Percentiles rank a stretch among this genome's conserved stretches.
Conservation (phyloP, 805 yeast genomes). For the Cyberlindnera veronae region DNA sequence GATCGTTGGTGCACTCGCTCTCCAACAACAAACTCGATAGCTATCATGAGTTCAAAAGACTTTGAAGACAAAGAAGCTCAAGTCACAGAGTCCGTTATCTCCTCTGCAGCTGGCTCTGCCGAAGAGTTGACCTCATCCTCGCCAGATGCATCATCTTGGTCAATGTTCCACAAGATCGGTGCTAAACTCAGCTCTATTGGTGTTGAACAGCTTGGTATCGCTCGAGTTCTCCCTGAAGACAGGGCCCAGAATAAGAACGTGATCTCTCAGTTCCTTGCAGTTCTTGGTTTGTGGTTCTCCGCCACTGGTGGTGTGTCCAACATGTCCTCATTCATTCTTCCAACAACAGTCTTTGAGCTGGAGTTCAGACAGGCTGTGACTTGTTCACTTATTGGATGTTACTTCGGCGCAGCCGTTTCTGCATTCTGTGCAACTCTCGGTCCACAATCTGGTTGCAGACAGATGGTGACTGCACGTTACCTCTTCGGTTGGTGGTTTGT, state of each 20-base stretch:
- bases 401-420: slow-evolving; percentile 71
- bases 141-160: background rate
- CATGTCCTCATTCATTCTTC: slow-evolving; percentile 77
- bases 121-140: background rate
- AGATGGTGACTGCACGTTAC: slow-evolving; percentile 79
- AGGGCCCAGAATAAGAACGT: slow-evolving; percentile 36
- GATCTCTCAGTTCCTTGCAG: slow-evolving; percentile 34
- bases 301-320: slow-evolving; percentile 86
- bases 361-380: slow-evolving; percentile 62
- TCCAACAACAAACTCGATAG: no score
- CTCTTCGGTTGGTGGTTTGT: slow-evolving; percentile 87
- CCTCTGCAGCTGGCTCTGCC: background rate
- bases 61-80: slow-evolving; percentile 10
- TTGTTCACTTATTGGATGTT: slow-evolving; percentile 61
- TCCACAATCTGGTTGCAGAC: slow-evolving; percentile 85
- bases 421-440: slow-evolving; percentile 87
- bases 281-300: slow-evolving; percentile 76
- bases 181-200: slow-evolving; percentile 49
- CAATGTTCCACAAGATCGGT: slow-evolving; percentile 32
- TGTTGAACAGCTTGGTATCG: slow-evolving; percentile 78
- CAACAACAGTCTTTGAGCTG: slow-evolving; percentile 67
- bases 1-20: no score
- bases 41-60: no score
- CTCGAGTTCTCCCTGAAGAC: slow-evolving; percentile 65
- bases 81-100: slow-evolving; percentile 2